Evolutionary conservation across 2,329 filamentous ascomycete species (phyloP), one percentile per base, ranked within the genome.

Genomic region (Corynespora cassiicola): DNA sequence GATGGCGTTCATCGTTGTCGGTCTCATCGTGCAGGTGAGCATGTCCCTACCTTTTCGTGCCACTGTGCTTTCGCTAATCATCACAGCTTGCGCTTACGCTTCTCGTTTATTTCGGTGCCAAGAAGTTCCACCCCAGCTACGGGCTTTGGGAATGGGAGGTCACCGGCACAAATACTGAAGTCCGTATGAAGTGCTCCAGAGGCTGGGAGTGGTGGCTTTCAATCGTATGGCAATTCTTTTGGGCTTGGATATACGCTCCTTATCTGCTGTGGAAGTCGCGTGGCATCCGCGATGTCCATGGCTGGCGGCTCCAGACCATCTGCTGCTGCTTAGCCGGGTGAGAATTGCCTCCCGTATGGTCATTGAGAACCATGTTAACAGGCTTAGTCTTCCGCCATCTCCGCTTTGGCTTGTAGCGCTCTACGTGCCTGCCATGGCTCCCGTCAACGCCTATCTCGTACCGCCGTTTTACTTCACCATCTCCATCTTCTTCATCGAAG

Each of bases 191-290:
- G 21, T 66, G 61, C 27, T 52, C 47, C 28, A 61, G 59, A 31
- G 63, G 63, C 3, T 67, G 63, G 63, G 63, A 66, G 25, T 67
- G 63, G 63, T 66, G 63, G 63, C 43, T 61, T 3, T 61, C 61
- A 0, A 60, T 67, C 9, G 54, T 65, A 3, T 67, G 63, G 63
- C 63, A 66, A 25, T 55, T 67, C 14, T 62, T 65, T 46, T 67
- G 63, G 63, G 51, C 59, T 2, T 67, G 63, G 63, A 37, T 66
- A 4, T 65, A 65, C 29, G 63, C 63, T 6, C 63, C 63, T 2
- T 65, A 62, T 38, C 47, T 61, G 35, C 47, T 67, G 7, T 65
- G 61, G 56, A 64, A 61, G 41, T 61, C 60, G 26, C 56, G 63
- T 6, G 52, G 54, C 7, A 56, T 66, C 5, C 52, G 54, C 21